Evolutionary conservation across 345 rosid species (phyloP), one percentile per base, ranked within the genome.

Genomic region (Mercurialis annua): DNA sequence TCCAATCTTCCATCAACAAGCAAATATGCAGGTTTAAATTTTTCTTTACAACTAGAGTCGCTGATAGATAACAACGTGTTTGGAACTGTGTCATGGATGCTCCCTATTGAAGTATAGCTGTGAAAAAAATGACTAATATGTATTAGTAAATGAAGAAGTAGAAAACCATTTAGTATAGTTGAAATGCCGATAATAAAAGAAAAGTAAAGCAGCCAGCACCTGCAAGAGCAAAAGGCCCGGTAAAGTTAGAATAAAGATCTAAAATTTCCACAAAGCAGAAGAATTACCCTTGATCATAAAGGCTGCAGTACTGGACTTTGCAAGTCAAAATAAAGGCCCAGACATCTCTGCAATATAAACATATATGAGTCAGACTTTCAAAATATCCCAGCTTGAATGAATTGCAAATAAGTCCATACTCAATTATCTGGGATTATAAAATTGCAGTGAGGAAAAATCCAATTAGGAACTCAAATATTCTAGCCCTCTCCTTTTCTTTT

Each of bases 21-120:
- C 85, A 89, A 67, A 77, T 94, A 91, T 48, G 99, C 99, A 69
- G 99, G 99, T 80, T 86, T 86, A 71, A 89, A 94, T 67, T 84
- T 87, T 57, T 81, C 87, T 64, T 81, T 73, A 49, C 77, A 67
- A 51, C 67, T 70, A 23, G 79, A 69, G 72, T 86, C 80, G 65
- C 77, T 81, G 54, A 82, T 71, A 65, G 76, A 73, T 61, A 94
- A 68, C 70, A 91, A 78, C 31, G 95, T 71, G 72, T 94, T 94
- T 77, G 99, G 99, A 44, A 92, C 84, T 0, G 99, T 94, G 73
- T 94, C 99, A 43, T 94, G 77, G 74, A 88, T 77, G 76, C 99
- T 94, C 69, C 99, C 99, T 70, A 94, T 91, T 40, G 99, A 94
- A 69, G 99, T 94, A 74, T 91, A 94, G 60, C 99, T 94, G 86